These are phyloP conservation scores for Yarrowia sp. DNA, from an alignment of 805 yeast species.

Conservation along the genomic window DNA sequence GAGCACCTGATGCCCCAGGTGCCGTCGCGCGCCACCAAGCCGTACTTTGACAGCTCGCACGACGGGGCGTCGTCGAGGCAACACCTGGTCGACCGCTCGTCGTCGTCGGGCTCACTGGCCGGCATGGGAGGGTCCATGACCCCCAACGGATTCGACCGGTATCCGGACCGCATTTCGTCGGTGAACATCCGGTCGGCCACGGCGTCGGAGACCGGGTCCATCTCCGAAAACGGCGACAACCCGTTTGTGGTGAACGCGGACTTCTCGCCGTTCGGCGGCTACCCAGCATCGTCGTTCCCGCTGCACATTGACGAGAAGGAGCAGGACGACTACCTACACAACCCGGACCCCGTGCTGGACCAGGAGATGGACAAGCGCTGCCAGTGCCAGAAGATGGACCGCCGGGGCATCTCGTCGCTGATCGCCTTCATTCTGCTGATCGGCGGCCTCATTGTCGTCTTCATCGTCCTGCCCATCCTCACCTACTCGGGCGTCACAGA, in stretches of 20 bases:
- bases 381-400: constrained; percentile 47
- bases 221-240: constrained; percentile 41
- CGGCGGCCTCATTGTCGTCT: constrained; percentile 69
- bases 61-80: constrained; percentile 33
- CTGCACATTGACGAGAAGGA: constrained; percentile 90
- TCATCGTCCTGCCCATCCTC: constrained; percentile 80
- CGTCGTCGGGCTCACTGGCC: constrained; percentile 33
- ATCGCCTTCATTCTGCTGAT: constrained; percentile 58
- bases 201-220: constrained; percentile 31
- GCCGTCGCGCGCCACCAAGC: constrained; percentile 30
- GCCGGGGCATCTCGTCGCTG: constrained; percentile 50
- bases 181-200: constrained; percentile 40
- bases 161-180: constrained; percentile 48
- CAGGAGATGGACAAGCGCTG: constrained; percentile 70
- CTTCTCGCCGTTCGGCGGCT: constrained; percentile 88
- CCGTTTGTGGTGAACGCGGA: constrained; percentile 52
- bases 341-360: constrained; percentile 94
- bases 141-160: constrained; percentile 50
- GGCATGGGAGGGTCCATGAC: constrained; percentile 42
- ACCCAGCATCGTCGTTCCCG: constrained; percentile 93
- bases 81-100: constrained; percentile 17
- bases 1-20: constrained; percentile 34
- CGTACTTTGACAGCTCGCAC: constrained; percentile 28
- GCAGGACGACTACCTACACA: constrained; percentile 92
- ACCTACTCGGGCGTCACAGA: constrained; percentile 75